Percentiles rank a stretch among this genome's conserved stretches.
These are phyloP conservation scores for Mycosphaerella arachidis DNA, from an alignment of 2,329 filamentous ascomycete species.

Conservation along the genomic window DNA sequence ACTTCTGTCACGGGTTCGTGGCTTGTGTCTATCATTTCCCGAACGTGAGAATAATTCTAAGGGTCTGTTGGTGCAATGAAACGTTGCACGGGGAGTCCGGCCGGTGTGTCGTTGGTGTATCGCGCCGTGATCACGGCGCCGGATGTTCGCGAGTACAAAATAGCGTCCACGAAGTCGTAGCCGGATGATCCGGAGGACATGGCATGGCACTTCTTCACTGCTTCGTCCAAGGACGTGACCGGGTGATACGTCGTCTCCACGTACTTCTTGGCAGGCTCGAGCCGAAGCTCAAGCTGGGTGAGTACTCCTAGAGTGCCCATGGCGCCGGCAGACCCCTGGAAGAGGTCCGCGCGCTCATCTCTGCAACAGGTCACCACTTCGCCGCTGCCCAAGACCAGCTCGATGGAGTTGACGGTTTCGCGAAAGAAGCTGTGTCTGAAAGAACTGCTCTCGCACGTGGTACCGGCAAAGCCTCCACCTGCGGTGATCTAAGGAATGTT, in stretches of 20 bases:
- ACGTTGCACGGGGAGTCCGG: constrained; percentile 25
- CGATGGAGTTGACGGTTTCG: constrained; percentile 55
- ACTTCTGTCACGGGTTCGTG: constrained; percentile 7
- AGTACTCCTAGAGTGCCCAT: constrained; percentile 64
- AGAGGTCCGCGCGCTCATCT: constrained; percentile 53
- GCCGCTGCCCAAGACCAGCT: constrained; percentile 60
- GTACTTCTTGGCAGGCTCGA: constrained; percentile 42
- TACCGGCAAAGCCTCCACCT: constrained; percentile 62
- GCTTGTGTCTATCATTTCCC: constrained; percentile 32
- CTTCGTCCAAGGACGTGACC: constrained; percentile 37
- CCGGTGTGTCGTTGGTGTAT: constrained; percentile 28
- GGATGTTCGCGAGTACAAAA: constrained; percentile 41
- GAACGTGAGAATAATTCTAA: constrained; percentile 69
- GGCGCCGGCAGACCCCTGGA: constrained; percentile 59
- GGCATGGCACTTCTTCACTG: constrained; percentile 36
- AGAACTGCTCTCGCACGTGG: constrained; percentile 61
- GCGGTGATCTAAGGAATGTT: constrained; percentile 50
- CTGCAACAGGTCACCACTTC: constrained; percentile 52
- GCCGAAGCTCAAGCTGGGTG: constrained; percentile 49
- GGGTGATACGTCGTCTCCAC: constrained; percentile 48
- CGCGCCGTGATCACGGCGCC: constrained; percentile 42
- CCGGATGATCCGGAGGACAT: constrained; percentile 29
- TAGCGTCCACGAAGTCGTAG: constrained; percentile 60
- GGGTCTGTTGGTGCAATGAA: constrained; percentile 58
- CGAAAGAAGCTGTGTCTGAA: constrained; percentile 65